Evolutionary conservation across 2,329 filamentous ascomycete genomes (phyloP), one percentile per base, ranked within the genome.

Genomic region (Drechslerella coelobrocha): DNA sequence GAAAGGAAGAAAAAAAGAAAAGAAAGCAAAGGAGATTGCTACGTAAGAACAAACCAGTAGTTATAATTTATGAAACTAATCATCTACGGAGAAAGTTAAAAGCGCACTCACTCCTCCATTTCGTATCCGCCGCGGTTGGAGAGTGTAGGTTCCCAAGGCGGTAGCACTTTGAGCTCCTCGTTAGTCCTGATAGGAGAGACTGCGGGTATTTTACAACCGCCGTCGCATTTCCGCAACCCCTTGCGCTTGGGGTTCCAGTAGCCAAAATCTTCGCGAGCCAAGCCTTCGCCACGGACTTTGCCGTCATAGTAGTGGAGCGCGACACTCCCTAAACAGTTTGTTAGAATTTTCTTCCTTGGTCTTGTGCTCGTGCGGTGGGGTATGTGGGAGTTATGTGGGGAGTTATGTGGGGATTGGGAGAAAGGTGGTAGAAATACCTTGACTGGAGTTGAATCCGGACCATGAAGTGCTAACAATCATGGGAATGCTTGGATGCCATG

Each of bases 401-500:
- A n/a, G n/a, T n/a, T n/a, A n/a, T n/a, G n/a, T n/a, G n/a, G n/a
- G n/a, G n/a, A n/a, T n/a, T n/a, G n/a, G n/a, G 29, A 26, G 9
- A 29, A 55, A 50, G 14, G 12, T 23, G 47, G 29, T 12, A 14
- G 29, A 17, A 54, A 41, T 62, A 56, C 52, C 52, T 37, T 26
- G 26, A 61, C 79, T 82, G 78, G 80, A 86, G 83, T 84, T 26
- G n/a, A 57, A 63, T 10, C 68, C 72, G 26, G 61, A 62, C 66
- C 72, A 74, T 37, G 72, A 66, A 10, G 72, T 75, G 55, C 73
- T 66, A 74, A 86, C 92, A 73, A 97, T 82, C 41, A 96, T 83
- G 0, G 92, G 91, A 1, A 89, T 90, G 73, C 84, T 88, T 0
- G 92, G 92, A 80, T 96, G 92, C 92, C 92, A 96, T 76, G 89